Conservation (phyloP, 352 stramenopile genomes). For the Plasmopara halstedii region DNA sequence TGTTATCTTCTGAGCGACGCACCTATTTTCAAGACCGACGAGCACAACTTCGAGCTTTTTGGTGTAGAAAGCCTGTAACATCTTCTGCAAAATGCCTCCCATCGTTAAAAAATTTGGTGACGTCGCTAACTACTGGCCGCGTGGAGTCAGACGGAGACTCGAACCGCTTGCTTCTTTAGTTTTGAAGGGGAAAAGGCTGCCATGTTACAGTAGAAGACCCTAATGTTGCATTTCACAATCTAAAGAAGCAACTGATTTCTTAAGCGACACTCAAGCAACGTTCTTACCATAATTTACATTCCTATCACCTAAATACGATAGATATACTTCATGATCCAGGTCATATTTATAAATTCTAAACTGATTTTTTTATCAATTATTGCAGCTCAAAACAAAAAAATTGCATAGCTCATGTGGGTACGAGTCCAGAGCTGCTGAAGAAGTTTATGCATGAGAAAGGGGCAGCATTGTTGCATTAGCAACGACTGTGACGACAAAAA, state of each 20-base stretch:
- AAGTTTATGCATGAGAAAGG: too few relatives aligned
- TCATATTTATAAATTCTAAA: too few relatives aligned
- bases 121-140: constrained; percentile 1
- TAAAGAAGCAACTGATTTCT: constrained; percentile 12
- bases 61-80: constrained; percentile 95
- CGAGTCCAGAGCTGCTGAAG: too few relatives aligned
- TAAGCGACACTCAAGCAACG: constrained; percentile 1
- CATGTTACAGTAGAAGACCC: constrained; percentile 8
- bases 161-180: constrained; percentile 20
- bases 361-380: too few relatives aligned
- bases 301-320: too few relatives aligned
- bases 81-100: constrained; percentile 90
- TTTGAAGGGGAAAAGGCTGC: constrained; percentile 20
- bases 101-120: constrained; percentile 44
- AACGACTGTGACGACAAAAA: too few relatives aligned
- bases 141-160: constrained; percentile 15
- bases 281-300: too few relatives aligned
- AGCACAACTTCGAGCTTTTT: constrained; percentile 97
- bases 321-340: too few relatives aligned
- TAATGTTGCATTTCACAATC: constrained; percentile 1
- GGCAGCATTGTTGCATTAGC: too few relatives aligned
- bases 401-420: too few relatives aligned
- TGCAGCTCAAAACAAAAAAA: too few relatives aligned
- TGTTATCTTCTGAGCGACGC: constrained; percentile 1
- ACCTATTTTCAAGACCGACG: constrained; percentile 96